These are phyloP conservation scores for Scleroderma bovista DNA, from an alignment of 768 basidiomycete species.

Conservation along the genomic window DNA sequence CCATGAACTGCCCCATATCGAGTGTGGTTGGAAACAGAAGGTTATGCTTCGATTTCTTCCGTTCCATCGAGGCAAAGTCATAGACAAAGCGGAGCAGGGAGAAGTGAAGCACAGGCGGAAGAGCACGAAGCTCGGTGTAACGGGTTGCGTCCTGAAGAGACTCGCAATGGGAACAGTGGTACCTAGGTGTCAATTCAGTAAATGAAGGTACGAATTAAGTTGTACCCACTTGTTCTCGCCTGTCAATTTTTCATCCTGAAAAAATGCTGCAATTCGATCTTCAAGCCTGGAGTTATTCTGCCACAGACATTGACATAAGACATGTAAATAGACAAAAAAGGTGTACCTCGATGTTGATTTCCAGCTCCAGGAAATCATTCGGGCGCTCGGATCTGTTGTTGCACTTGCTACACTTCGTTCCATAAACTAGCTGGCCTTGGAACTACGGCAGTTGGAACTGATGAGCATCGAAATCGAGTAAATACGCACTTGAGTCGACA, in stretches of 20 bases:
- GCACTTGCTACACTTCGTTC: conserved; percentile 73
- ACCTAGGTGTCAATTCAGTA: conserved; percentile 39
- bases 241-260: conserved; percentile 66
- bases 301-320: neutral
- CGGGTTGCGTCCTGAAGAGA: conserved; percentile 74
- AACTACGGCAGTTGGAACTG: conserved; percentile 47
- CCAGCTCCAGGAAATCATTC: conserved; percentile 81
- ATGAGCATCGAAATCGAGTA: neutral
- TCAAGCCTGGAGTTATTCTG: conserved; percentile 72
- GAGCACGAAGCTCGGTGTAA: conserved; percentile 57
- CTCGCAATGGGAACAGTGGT: conserved; percentile 73
- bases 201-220: neutral
- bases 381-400: conserved; percentile 58
- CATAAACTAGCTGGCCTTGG: conserved; percentile 79
- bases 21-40: conserved; percentile 73
- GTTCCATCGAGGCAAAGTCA: conserved; percentile 67
- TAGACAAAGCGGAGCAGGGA: conserved; percentile 93
- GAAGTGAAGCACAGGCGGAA: conserved; percentile 89
- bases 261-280: conserved; percentile 58
- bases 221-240: conserved; percentile 76
- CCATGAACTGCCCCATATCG: conserved; percentile 66
- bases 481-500: conserved; percentile 61
- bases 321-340: neutral
- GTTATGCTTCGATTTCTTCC: conserved; percentile 81
- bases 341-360: conserved; percentile 71